Base-by-base conservation (phyloP, 805 yeast genomes). In the Myxozyma lipomycoides region DNA sequence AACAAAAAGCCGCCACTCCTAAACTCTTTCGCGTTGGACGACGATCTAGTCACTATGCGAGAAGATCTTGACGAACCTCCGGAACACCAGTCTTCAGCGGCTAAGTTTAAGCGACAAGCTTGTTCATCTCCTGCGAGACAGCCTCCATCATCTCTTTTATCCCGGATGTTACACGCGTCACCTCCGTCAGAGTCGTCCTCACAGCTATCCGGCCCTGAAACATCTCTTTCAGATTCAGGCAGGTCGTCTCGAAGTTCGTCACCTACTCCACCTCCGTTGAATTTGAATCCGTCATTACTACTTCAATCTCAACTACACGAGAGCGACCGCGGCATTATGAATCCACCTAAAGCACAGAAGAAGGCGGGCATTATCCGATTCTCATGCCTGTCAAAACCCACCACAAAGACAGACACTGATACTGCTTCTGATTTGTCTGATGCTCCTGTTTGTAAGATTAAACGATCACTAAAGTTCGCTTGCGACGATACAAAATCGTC, bases 391-490 rank as follows among this genome's bases (percentile, higher is more conserved):
- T 37, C 23, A 37, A 37, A 28, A 28, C 40, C n/a, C 5, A 18
- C 7, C 19, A 23, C 30, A 9, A 40, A 10, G 23, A 5, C 24
- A n/a, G 12, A 2, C 19, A 28, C 43, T 19, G 28, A 22, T 22
- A 15, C 43, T 4, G 26, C n/a, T 22, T 17, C 43, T n/a, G n/a
- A 12, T 7, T 7, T 24, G 19, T 24, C 3, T 38, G 37, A 7
- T n/a, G 19, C 38, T 6, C 37, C 38, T 12, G 36, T 17, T 21
- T n/a, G n/a, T n/a, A n/a, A n/a, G n/a, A n/a, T 44, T 30, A 50
- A 49, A 22, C 49, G 49, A 21, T 46, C 41, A 3, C 45, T 48
- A 40, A 48, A 39, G 39, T 55, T 51, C 41, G 56, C 53, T 7
- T 52, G 56, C 40, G 32, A 42, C 10, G 41, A 23, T 28, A 39